Evolutionary conservation across 1,284 basidiomycete genomes (phyloP).

Genomic region (Ceratobasidium sp.): DNA sequence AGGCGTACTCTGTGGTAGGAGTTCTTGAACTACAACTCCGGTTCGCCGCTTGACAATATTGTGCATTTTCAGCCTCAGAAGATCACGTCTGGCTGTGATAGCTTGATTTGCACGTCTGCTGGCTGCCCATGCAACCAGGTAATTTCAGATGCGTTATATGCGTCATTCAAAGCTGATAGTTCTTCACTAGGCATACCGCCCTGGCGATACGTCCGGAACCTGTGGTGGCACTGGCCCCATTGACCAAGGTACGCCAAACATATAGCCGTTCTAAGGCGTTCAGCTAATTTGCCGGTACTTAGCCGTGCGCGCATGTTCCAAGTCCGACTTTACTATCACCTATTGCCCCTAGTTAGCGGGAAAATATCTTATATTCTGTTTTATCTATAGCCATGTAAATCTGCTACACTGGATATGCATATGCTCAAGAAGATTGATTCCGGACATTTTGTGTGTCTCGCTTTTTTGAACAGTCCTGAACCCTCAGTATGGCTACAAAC

Average conservation of each 20-base stretch:
- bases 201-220: conserved; percentile 32
- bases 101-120: conserved; percentile 38
- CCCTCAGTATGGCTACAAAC: too few species aligned
- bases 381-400: neutral
- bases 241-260: conserved; percentile 29
- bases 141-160: neutral
- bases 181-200: conserved; percentile 28
- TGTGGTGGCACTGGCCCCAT: conserved; percentile 31
- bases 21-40: neutral
- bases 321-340: conserved; percentile 35
- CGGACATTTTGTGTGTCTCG: too few species aligned
- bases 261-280: too few species aligned
- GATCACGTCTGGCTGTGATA: conserved; percentile 14
- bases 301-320: conserved; percentile 31
- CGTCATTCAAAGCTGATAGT: neutral
- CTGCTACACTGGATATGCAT: neutral
- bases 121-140: conserved; percentile 39
- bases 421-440: too few species aligned
- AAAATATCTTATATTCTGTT: neutral
- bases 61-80: neutral
- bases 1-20: conserved; percentile 33
- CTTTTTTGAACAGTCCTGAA: too few species aligned
- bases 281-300: too few species aligned
- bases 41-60: neutral
- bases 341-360: conserved; percentile 34